Conservation (phyloP, 306 rosid genomes). For the Sechiopsis laciniata region DNA sequence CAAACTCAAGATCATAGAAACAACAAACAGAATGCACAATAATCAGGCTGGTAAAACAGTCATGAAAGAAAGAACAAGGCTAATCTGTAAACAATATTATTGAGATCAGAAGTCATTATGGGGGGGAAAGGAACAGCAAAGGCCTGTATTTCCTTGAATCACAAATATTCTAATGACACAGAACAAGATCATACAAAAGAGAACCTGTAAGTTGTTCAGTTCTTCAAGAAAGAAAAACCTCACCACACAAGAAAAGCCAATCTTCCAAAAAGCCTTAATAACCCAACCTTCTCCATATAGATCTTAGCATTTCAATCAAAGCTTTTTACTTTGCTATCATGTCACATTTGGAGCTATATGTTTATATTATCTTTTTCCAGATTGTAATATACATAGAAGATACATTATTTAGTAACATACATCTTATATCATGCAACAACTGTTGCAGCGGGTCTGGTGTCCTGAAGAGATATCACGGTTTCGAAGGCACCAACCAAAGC, state of each 20-base stretch:
- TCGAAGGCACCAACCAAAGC: no score
- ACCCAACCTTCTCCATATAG: conserved; percentile 1
- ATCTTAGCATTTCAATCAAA: conserved; percentile 9
- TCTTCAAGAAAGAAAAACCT: not conserved
- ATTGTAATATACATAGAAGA: conserved; percentile 6
- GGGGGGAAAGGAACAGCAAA: not conserved
- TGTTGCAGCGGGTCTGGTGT: conserved; percentile 27
- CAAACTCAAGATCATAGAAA: not conserved
- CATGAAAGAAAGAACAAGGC: not conserved
- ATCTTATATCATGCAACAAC: conserved; percentile 22
- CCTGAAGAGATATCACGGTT: conserved; percentile 53
- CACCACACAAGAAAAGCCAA: not conserved
- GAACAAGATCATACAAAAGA: no score
- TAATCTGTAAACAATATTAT: not conserved
- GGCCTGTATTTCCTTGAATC: not conserved
- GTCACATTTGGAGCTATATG: conserved; percentile 17
- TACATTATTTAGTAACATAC: not conserved
- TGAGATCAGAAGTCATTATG: not conserved
- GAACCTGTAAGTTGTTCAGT: not conserved
- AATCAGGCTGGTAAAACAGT: not conserved
- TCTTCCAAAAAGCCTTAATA: conserved; percentile 5
- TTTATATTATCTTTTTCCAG: not conserved
- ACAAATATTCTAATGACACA: conserved; percentile 2
- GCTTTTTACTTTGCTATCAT: not conserved
- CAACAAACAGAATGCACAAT: not conserved